These are phyloP conservation scores for Colletotrichum musicola DNA, from an alignment of 2,329 filamentous ascomycete genomes.

Conservation along the genomic window DNA sequence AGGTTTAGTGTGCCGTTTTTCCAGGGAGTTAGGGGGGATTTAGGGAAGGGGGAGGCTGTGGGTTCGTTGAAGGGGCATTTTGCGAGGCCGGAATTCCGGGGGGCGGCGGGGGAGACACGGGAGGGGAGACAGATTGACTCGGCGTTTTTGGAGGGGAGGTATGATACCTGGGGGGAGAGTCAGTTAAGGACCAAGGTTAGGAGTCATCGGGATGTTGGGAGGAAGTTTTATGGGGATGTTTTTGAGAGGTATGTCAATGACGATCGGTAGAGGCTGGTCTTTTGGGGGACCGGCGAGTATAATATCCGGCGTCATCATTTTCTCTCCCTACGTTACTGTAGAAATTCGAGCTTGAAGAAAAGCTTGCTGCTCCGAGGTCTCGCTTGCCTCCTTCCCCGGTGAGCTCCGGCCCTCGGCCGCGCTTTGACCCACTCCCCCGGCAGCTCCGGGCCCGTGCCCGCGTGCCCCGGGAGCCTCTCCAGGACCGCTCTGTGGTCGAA, in stretches of 20 bases:
- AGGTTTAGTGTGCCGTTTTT: slow-evolving; percentile 61
- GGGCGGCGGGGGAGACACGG: no score
- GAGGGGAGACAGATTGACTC: no score
- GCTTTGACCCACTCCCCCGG: slow-evolving; percentile 52
- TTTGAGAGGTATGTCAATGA: slow-evolving; percentile 62
- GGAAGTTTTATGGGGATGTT: slow-evolving; percentile 60
- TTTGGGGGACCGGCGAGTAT: neutral
- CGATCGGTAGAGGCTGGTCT: slow-evolving; percentile 30
- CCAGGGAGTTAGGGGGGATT: slow-evolving; percentile 61
- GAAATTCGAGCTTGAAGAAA: slow-evolving; percentile 40
- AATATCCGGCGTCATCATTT: neutral
- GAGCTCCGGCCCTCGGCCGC: slow-evolving; percentile 43
- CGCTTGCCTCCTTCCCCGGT: slow-evolving; percentile 43
- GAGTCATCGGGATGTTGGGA: slow-evolving; percentile 63
- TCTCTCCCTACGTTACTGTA: neutral
- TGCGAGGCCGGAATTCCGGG: no score
- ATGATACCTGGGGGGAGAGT: slow-evolving; percentile 67
- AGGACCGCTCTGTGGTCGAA: slow-evolving; percentile 63
- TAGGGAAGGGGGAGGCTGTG: slow-evolving; percentile 59
- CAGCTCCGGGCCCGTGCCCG: slow-evolving; percentile 42
- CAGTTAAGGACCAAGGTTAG: slow-evolving; percentile 67
- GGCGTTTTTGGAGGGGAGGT: slow-evolving; percentile 61
- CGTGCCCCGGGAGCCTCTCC: slow-evolving; percentile 47
- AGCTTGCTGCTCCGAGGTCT: slow-evolving; percentile 45
- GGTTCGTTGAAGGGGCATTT: slow-evolving; percentile 55